Percentiles rank a stretch among this genome's conserved stretches.
phyloP scores from a whole-genome alignment of 1,284 basidiomycete species.

The Ceratobasidium sp. region DNA sequence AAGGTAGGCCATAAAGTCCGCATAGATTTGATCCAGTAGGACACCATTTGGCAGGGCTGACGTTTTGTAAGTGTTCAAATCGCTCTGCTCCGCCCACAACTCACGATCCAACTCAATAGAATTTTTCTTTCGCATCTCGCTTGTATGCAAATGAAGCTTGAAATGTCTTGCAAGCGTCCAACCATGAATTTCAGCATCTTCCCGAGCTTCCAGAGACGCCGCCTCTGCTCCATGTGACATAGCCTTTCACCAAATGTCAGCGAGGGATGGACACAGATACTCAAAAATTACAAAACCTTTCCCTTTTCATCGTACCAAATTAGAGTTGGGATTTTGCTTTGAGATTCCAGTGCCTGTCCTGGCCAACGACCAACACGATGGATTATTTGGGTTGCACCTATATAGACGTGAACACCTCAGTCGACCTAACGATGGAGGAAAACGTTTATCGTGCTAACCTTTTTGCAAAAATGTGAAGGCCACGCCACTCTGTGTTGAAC shows the following conservation, averaged over 20 bases:
- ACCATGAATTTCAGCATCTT: constrained; percentile 18
- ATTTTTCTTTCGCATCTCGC: background rate
- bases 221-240: constrained; percentile 35
- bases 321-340: constrained; percentile 37
- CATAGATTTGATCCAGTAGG: constrained; percentile 10
- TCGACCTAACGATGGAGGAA: too few species aligned
- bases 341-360: constrained; percentile 15
- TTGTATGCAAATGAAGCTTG: constrained; percentile 39
- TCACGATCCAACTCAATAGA: constrained; percentile 4
- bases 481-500: constrained; percentile 11
- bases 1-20: constrained; percentile 31
- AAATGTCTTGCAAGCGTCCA: constrained; percentile 37
- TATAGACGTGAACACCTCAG: too few species aligned
- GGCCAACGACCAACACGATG: constrained; percentile 37
- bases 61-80: background rate
- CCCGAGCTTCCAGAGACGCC: background rate
- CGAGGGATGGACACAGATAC: background rate
- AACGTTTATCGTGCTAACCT: too few species aligned
- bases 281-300: background rate
- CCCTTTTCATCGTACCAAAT: constrained; percentile 34
- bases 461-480: too few species aligned
- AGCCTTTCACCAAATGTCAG: constrained; percentile 8
- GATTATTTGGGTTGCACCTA: constrained; percentile 3
- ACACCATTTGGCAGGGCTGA: constrained; percentile 24
- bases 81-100: background rate